Evolutionary conservation across 2,329 filamentous ascomycete genomes (phyloP).

Genomic region (Penicillium oxalicum): DNA sequence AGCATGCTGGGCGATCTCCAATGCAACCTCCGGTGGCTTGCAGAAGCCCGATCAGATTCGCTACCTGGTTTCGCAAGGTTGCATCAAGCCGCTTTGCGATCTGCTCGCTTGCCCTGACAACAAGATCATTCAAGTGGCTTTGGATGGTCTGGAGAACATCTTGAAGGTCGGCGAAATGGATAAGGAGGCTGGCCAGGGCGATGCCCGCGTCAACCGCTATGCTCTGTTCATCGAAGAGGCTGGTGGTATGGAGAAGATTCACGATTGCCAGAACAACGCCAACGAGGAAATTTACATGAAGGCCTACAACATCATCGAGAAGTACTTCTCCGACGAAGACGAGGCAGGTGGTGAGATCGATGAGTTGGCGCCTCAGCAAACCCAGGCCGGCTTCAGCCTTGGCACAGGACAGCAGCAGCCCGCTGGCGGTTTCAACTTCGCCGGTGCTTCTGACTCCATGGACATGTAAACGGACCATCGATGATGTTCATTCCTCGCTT

Average conservation of each 20-base stretch:
- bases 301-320: slow-evolving; percentile 99
- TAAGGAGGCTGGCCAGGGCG: slow-evolving; percentile 68
- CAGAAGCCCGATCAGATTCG: slow-evolving; percentile 99
- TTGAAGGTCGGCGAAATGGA: slow-evolving; percentile 99
- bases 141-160: slow-evolving; percentile 97
- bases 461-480: slow-evolving; percentile 54
- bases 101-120: slow-evolving; percentile 94
- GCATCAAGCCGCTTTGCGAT: slow-evolving; percentile 96
- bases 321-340: slow-evolving; percentile 99
- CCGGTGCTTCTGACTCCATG: slow-evolving; percentile 66
- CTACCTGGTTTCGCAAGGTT: slow-evolving; percentile 86
- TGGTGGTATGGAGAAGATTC: slow-evolving; percentile 99
- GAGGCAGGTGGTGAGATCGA: slow-evolving; percentile 72
- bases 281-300: slow-evolving; percentile 99
- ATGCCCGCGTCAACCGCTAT: slow-evolving; percentile 74
- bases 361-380: slow-evolving; percentile 66
- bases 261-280: slow-evolving; percentile 99
- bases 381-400: slow-evolving; percentile 69
- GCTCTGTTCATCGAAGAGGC: slow-evolving; percentile 98
- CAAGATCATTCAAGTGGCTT: slow-evolving; percentile 98
- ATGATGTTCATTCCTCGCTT: neutral
- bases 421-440: slow-evolving; percentile 86
- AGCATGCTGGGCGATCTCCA: slow-evolving; percentile 99
- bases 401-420: slow-evolving; percentile 58
- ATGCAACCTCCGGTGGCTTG: slow-evolving; percentile 91